Base-by-base conservation (phyloP, 345 rosid species). In the Arabis hirsuta region DNA sequence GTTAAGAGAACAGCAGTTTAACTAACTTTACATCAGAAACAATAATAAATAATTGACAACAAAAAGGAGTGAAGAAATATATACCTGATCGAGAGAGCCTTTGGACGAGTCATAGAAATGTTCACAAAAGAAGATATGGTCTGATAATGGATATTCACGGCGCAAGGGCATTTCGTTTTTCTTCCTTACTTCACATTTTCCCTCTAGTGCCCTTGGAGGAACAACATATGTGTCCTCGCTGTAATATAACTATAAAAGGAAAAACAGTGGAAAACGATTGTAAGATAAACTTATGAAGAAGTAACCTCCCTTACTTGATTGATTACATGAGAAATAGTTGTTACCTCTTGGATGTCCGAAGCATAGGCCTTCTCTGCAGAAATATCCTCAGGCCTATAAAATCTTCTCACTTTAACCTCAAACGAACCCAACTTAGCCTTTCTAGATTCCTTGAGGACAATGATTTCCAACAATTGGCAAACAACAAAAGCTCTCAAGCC, bases 131-230 rank as follows among this genome's bases (percentile, higher is more conserved):
- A 90, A 92, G 36, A 83, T 71, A 55, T 92, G 86, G 47, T 88
- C 81, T 81, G 73, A 82, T 55, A 82, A 78, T 31, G 78, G 79
- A 70, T 81, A 78, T 54, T 71, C 71, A 67, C 51, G 67, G 67
- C 58, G 42, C 31, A 80, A 38, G 3, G 90, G 88, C 76, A 92
- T 29, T 62, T 90, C 88, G 61, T n/a, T 53, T 74, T 82, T 92
- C 86, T 79, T 88, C 80, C 87, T 82, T 52, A 92, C 87, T 76
- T 90, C 93, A 79, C 98, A 92, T 71, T 88, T 92, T 16, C 98
- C 96, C 79, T 81, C 80, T 67, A 92, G 62, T 32, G 73, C 72
- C 58, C 39, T 80, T 13, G 82, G 76, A 39, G 81, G 57, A 29
- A 92, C 16, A 39, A 61, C 10, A 20, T 51, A 44, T 42, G 63